Base-by-base conservation (phyloP, 306 rosid species). In the Sesbania bispinosa region DNA sequence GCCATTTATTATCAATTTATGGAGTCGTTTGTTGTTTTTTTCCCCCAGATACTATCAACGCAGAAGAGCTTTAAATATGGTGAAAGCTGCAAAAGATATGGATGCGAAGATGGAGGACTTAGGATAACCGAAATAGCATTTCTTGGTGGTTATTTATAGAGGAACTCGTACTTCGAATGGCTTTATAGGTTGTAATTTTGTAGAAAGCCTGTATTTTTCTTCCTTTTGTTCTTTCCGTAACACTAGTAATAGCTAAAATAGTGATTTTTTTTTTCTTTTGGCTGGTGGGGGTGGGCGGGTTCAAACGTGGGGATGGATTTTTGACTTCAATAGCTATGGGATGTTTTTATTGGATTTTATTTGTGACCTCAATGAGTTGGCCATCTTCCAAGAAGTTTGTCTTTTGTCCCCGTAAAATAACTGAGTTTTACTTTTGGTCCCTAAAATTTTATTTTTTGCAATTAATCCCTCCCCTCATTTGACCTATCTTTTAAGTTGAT, bases 121-220 rank as follows among this genome's bases (percentile, higher is more conserved):
- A 29, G 33, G n/a, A 29, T 9, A 32, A 7, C 36, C 7, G 36
- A 32, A 63, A 41, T 27, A 66, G 46, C 46, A 43, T 18, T 71
- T 62, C 35, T 51, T 15, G 45, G 46, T 77, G 50, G 15, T 16
- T 45, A 20, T 43, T 59, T 1, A 0, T 6, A 4, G 54, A 10
- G 38, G 19, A 72, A 18, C 39, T 59, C 42, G 19, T 10, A 29
- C 23, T 48, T 24, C 24, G 55, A 15, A 39, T 11, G 2, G 21
- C 52, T 66, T 48, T 38, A 27, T 35, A 54, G 45, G 29, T 29
- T 58, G 43, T 48, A 79, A 9, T 73, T 52, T 79, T 67, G 71
- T 59, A 39, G 45, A 16, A 61, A 66, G 20, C 33, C 6, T 48
- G 60, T 60, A 27, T 65, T 62, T 0, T 58, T 39, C 60, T 38